Base-by-base conservation (phyloP, 2,329 filamentous ascomycete genomes). In the Amphichorda felina region DNA sequence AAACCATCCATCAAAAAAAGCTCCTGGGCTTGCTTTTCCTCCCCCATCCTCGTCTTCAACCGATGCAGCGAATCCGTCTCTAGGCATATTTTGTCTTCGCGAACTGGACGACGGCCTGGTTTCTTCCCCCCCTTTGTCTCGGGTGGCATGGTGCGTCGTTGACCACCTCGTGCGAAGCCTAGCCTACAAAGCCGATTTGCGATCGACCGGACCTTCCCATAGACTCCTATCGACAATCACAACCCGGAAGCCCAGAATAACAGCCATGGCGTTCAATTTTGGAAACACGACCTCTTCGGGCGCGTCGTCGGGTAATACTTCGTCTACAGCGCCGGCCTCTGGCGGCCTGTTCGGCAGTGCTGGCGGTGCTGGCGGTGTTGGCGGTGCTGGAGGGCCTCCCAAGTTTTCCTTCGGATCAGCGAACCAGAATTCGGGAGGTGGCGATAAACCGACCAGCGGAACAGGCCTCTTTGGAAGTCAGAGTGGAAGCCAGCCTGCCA, bases 241-340 rank as follows among this genome's bases (percentile, higher is more conserved):
- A n/a, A 7, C 13, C 13, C 27, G 41, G 49, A 38, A 24, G 21
- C 21, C 21, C 10, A 6, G 21, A 24, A 24, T 24, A 24, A 24
- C 21, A 24, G 10, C 21, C 40, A 64, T 64, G 60, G 50, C 57
- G 26, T 63, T 64, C 51, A 56, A 24, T 39, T 63, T 65, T 45
- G 50, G 53, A 41, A 44, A 49, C 37, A 40, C 47, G 39, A 43
- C 46, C 53, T 50, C 55, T 25, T 57, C 56, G 41, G 42, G 49
- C 44, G 54, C 50, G 34, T 42, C 53, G 14, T 42, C 48, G 34
- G 48, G 47, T 41, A 57, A 48, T 38, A 40, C 53, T 7, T 53
- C 52, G 8, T 53, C 49, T 16, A 51, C 58, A 46, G 58, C 61
- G 38, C 60, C 58, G 15, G 57, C 65, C 33, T 46, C 56, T 5